Conservation (phyloP, 768 basidiomycete species). For the Kwoniella mangroviensis region DNA sequence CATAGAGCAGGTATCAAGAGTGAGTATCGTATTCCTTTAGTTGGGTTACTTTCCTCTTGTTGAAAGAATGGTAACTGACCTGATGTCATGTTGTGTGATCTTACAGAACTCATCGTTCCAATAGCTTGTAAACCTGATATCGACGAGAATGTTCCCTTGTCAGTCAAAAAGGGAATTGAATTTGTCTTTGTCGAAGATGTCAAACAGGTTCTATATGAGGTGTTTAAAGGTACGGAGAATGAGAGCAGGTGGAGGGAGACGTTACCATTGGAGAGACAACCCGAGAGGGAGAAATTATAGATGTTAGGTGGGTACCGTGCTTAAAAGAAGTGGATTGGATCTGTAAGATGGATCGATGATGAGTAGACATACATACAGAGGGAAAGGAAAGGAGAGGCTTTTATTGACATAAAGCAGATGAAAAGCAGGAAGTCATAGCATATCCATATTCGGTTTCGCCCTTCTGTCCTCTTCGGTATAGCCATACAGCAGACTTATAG, state of each 20-base stretch:
- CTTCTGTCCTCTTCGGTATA: too few species aligned
- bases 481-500: too few species aligned
- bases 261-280: constrained; percentile 56
- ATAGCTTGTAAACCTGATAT: constrained; percentile 87
- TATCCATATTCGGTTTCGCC: too few species aligned
- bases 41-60: constrained; percentile 41
- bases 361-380: too few species aligned
- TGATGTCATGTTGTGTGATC: neutral
- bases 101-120: constrained; percentile 57
- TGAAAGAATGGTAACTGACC: constrained; percentile 29
- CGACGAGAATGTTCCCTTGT: constrained; percentile 94
- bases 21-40: constrained; percentile 29
- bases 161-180: constrained; percentile 90
- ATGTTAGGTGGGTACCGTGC: neutral
- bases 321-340: too few species aligned
- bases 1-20: constrained; percentile 96
- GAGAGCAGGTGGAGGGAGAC: constrained; percentile 73
- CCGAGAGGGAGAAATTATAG: constrained; percentile 33
- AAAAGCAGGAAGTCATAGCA: too few species aligned
- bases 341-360: too few species aligned
- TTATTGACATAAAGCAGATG: too few species aligned
- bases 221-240: constrained; percentile 70
- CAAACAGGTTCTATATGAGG: constrained; percentile 82
- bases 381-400: too few species aligned
- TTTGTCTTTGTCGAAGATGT: constrained; percentile 97